phyloP scores from a whole-genome alignment of 257 asterid species.

The Thymus mandschuricus region DNA sequence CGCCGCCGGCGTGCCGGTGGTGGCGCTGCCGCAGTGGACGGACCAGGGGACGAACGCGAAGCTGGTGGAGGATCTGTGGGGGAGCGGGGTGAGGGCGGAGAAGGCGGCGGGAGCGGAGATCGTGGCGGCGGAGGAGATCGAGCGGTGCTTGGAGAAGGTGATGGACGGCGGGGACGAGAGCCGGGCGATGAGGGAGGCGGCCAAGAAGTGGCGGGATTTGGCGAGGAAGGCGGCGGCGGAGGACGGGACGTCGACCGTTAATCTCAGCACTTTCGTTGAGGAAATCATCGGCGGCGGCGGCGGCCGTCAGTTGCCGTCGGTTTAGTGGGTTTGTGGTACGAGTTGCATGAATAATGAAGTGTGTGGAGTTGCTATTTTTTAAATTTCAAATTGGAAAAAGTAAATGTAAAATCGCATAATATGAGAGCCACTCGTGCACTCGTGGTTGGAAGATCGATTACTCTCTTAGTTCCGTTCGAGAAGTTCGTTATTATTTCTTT shows the following conservation, averaged over 20 bases:
- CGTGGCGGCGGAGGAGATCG: slow-evolving; percentile 39
- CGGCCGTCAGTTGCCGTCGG: neutral
- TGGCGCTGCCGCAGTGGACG: slow-evolving; percentile 52
- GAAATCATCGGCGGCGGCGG: slow-evolving; percentile 22
- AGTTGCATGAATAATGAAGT: neutral
- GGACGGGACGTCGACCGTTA: slow-evolving; percentile 40
- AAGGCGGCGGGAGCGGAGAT: slow-evolving; percentile 25
- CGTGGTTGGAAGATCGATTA: too few relatives aligned
- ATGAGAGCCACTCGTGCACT: too few relatives aligned
- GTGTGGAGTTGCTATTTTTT: too few relatives aligned
- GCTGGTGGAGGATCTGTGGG: slow-evolving; percentile 53
- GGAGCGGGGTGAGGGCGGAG: slow-evolving; percentile 43
- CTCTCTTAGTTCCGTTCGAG: too few relatives aligned
- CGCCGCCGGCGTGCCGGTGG: slow-evolving; percentile 46
- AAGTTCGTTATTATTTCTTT: too few relatives aligned
- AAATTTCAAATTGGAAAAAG: too few relatives aligned
- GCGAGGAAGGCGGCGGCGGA: slow-evolving; percentile 43
- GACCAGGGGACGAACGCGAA: slow-evolving; percentile 59
- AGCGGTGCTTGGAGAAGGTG: slow-evolving; percentile 44
- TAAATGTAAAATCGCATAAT: too few relatives aligned
- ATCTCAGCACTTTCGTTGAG: slow-evolving; percentile 38
- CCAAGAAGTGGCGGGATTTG: slow-evolving; percentile 45
- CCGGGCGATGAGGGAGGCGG: slow-evolving; percentile 35
- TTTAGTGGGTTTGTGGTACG: neutral
- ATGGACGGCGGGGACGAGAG: slow-evolving; percentile 39